These are phyloP conservation scores for Salvia sclarea DNA, from an alignment of 305 asterid species.

Conservation along the genomic window DNA sequence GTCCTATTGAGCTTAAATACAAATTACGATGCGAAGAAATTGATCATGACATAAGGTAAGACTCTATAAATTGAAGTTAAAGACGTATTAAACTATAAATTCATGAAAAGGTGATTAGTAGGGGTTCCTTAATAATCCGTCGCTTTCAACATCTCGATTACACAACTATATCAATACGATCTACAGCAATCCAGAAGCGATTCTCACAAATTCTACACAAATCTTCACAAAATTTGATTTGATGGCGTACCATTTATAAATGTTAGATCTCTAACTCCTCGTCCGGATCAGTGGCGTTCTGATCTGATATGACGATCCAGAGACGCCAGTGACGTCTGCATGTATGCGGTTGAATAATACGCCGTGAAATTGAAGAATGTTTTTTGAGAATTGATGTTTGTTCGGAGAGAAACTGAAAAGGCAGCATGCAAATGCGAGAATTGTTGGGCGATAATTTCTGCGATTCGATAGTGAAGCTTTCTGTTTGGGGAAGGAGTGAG, in stretches of 20 bases:
- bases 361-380: neutral
- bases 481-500: slow-evolving; percentile 16
- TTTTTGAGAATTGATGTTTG: slow-evolving; percentile 19
- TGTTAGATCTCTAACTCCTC: slow-evolving; percentile 34
- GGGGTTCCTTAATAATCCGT: neutral
- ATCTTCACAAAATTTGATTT: neutral
- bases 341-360: slow-evolving; percentile 29
- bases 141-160: neutral
- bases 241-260: slow-evolving; percentile 50
- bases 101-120: neutral
- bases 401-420: slow-evolving; percentile 19
- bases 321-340: slow-evolving; percentile 31
- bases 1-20: slow-evolving; percentile 2
- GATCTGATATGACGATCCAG: slow-evolving; percentile 33
- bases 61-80: neutral
- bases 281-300: slow-evolving; percentile 24
- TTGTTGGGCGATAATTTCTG: slow-evolving; percentile 23
- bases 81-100: neutral
- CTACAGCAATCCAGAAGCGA: slow-evolving; percentile 16
- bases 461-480: slow-evolving; percentile 29
- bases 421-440: slow-evolving; percentile 32
- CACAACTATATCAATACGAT: slow-evolving; percentile 17
- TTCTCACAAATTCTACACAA: neutral
- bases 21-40: neutral
- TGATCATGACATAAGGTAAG: neutral